phyloP scores from a whole-genome alignment of 306 rosid species.

The Lathyrus aphaca region DNA sequence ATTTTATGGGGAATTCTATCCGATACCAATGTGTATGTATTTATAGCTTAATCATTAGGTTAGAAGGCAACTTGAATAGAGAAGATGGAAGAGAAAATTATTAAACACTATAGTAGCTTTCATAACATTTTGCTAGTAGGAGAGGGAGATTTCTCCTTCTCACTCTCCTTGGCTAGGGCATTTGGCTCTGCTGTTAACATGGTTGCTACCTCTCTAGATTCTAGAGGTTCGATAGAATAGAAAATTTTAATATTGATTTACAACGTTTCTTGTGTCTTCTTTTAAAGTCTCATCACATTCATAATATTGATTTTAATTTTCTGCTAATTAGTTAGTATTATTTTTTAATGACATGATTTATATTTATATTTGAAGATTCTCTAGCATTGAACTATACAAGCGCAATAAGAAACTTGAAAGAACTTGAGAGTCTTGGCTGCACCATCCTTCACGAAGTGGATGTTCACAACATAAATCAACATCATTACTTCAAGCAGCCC shows the following conservation, averaged over 20 bases:
- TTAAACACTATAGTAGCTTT: constrained; percentile 29
- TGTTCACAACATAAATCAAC: constrained; percentile 32
- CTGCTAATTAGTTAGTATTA: too few relatives aligned
- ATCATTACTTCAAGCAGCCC: not conserved
- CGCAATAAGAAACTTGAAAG: not conserved
- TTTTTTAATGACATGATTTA: too few relatives aligned
- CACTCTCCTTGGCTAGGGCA: constrained; percentile 47
- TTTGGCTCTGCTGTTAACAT: constrained; percentile 41
- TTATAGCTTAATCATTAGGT: not conserved
- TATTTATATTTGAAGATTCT: not conserved
- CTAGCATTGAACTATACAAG: not conserved
- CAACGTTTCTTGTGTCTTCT: too few relatives aligned
- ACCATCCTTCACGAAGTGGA: constrained; percentile 38
- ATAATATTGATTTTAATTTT: too few relatives aligned
- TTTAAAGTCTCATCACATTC: too few relatives aligned
- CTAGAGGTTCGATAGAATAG: too few relatives aligned
- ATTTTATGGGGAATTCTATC: too few relatives aligned
- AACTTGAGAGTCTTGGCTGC: constrained; percentile 41
- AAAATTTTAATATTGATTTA: not conserved
- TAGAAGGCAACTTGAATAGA: not conserved
- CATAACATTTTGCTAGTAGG: constrained; percentile 49
- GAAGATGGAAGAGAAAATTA: constrained; percentile 18
- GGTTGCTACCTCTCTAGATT: constrained; percentile 49
- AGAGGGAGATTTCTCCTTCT: constrained; percentile 55
- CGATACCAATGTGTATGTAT: too few relatives aligned